Evolutionary conservation across 2,329 filamentous ascomycete genomes (phyloP), one percentile per base, ranked within the genome.

Genomic region (Exophiala mesophila): DNA sequence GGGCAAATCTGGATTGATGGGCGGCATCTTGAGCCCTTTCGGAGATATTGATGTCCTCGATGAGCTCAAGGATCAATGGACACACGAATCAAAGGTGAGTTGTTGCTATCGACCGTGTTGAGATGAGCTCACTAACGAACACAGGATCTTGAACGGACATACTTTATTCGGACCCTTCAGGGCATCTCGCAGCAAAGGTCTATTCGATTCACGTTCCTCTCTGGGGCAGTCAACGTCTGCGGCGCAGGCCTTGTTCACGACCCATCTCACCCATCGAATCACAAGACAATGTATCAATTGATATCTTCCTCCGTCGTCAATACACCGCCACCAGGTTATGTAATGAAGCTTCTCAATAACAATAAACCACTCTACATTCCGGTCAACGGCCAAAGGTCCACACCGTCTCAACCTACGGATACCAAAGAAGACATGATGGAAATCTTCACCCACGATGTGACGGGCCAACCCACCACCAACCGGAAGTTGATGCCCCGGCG

Each of bases 341-440:
- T 97, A 30, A 75, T 97, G 55, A 94, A 94, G 63, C 77, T 98
- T 59, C 80, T 98, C n/a, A 59, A 61, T 47, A 92, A 85, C 71
- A 90, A 89, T 68, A 92, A 90, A 64, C 79, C 85, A 26, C 79
- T 97, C 19, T 98, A 96, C 63, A 76, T 98, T 41, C 92, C 92
- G 0, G 74, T 78, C 41, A 98, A 98, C 64, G 90, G 90, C n/a
- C 77, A 82, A 54, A 72, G 78, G 51, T 76, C 71, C 46, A 74
- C 75, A 1, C 80, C 88, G 43, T 77, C 78, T 6, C 58, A 64
- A 52, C 82, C 84, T 1, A 83, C 82, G 2, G 92, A 98, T 63
- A 98, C 92, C 34, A 97, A 98, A 66, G 92, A 98, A 65, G 92
- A 98, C 67, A 98, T 98, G 92, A 94, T 98, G 85, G 92, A 98